Evolutionary conservation across 2,329 filamentous ascomycete species (phyloP).

Genomic region (Dryadomyces quercus-mongolicae): DNA sequence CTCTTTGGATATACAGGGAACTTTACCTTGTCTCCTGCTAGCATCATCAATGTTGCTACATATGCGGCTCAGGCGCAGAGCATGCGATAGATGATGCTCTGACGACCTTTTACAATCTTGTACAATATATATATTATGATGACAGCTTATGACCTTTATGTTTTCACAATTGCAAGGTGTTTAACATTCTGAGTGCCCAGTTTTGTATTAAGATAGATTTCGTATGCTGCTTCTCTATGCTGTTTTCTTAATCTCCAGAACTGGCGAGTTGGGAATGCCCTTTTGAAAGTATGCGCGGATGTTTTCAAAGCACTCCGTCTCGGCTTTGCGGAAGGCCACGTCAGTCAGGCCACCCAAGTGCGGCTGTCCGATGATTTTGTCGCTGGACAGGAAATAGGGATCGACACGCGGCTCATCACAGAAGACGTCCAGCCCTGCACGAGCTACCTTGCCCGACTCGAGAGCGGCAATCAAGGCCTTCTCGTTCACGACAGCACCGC

Average conservation of each 20-base stretch:
- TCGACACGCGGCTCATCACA: conserved; percentile 41
- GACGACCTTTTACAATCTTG: no score
- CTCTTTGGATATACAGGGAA: conserved; percentile 7
- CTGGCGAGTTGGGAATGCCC: conserved; percentile 8
- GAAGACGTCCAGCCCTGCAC: conserved; percentile 27
- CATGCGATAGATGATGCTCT: background rate
- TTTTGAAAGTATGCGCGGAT: conserved; percentile 5
- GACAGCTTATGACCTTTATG: no score
- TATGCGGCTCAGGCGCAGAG: conserved; percentile 7
- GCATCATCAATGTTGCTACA: conserved; percentile 7
- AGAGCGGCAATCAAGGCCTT: conserved; percentile 1
- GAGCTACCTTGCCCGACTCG: conserved; percentile 21
- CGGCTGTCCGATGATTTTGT: conserved; percentile 4
- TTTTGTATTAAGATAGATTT: no score
- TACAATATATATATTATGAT: no score
- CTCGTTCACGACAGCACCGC: conserved; percentile 8
- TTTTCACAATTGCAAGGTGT: no score
- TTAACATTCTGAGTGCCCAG: no score
- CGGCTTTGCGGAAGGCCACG: conserved; percentile 15
- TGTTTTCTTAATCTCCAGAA: background rate
- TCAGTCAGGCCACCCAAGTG: conserved; percentile 14
- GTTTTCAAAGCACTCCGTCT: conserved; percentile 17
- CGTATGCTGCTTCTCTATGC: no score
- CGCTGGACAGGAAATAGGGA: conserved; percentile 30
- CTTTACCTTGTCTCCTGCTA: conserved; percentile 7